Conservation (phyloP, 164 flowering plant species). For the Magnolia kwangsiensis region DNA sequence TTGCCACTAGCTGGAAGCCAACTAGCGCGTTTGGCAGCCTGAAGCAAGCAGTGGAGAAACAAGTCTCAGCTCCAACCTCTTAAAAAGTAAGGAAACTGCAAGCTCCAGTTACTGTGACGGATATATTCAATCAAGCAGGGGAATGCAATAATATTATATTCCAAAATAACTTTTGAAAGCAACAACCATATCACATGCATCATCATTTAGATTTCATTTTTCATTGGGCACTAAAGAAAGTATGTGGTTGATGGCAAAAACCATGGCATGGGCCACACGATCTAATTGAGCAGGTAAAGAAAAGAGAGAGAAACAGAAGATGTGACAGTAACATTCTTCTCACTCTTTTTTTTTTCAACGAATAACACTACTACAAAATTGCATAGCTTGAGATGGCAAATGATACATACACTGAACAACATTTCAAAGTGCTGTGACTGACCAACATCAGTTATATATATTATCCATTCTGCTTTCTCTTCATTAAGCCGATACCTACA, state of each 20-base stretch:
- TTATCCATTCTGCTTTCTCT: constrained; percentile 96
- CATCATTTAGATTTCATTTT: neutral
- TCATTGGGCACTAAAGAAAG: neutral
- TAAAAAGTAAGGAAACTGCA: neutral
- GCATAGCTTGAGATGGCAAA: neutral
- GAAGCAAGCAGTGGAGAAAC: constrained; percentile 13
- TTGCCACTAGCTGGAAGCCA: constrained; percentile 70
- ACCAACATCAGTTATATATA: constrained; percentile 95
- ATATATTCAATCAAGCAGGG: neutral
- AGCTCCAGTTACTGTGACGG: neutral
- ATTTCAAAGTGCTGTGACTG: constrained; percentile 90
- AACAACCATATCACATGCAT: neutral
- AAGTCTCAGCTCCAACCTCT: neutral
- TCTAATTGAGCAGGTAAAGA: neutral
- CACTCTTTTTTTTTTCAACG: no score
- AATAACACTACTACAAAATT: no score
- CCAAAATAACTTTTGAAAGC: neutral
- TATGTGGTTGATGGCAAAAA: neutral
- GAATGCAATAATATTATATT: neutral
- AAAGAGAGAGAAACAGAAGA: neutral
- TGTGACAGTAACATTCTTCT: neutral
- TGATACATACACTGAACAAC: constrained; percentile 73
- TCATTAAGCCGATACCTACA: constrained; percentile 92
- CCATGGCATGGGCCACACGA: neutral
- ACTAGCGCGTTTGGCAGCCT: constrained; percentile 88